phyloP scores from a whole-genome alignment of 2,329 filamentous ascomycete species.

The Emmonsiellopsis sp. region DNA sequence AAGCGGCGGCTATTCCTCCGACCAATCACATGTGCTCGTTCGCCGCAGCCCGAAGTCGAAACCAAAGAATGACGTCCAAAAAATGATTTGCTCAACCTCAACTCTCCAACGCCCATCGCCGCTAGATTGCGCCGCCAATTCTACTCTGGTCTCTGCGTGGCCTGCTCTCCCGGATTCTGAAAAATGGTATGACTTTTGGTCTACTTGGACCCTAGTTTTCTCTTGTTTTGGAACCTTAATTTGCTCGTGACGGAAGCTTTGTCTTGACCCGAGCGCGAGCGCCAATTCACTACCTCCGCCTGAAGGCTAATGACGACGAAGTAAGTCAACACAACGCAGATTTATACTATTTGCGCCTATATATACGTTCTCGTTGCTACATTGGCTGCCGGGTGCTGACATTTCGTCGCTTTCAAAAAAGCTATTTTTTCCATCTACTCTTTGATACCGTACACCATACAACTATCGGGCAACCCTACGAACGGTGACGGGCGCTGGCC shows the following conservation, averaged over 20 bases:
- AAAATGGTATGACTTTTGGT: neutral
- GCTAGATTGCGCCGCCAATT: neutral
- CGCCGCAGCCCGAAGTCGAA: neutral
- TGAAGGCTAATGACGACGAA: neutral
- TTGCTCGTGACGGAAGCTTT: neutral
- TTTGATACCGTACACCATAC: too few species aligned
- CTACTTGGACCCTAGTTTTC: neutral
- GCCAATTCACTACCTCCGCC: neutral
- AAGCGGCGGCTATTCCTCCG: neutral
- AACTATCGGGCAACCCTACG: too few species aligned
- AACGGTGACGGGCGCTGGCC: neutral
- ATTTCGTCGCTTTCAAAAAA: too few species aligned
- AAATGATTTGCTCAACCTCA: neutral
- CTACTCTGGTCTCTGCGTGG: neutral
- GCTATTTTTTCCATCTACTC: too few species aligned
- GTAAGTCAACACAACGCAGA: too few species aligned
- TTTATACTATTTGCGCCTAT: too few species aligned
- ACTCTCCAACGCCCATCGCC: neutral
- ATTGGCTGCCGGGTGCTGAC: too few species aligned
- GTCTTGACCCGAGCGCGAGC: neutral
- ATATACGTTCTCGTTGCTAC: too few species aligned
- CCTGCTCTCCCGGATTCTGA: neutral
- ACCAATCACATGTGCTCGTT: neutral
- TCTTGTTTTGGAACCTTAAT: neutral
- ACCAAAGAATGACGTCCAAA: constrained; percentile 1